A percentile compares a stretch with the other conserved stretches of the same genome.
Evolutionary conservation across 2,329 filamentous ascomycete genomes (phyloP).

Genomic region (Exophiala spinifera): DNA sequence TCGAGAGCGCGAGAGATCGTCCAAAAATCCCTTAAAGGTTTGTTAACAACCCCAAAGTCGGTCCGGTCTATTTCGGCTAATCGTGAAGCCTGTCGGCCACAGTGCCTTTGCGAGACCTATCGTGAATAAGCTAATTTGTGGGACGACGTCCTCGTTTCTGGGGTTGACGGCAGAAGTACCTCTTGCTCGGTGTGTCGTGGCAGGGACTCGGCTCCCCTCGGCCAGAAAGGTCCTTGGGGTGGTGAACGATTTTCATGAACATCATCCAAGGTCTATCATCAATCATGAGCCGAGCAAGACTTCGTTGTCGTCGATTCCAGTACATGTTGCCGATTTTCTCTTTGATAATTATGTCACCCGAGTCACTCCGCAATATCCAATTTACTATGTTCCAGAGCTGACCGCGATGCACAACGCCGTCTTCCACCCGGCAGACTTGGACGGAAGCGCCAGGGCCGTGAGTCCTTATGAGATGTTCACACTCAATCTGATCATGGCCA

Average conservation of each 20-base stretch:
- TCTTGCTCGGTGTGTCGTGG: constrained; percentile 3
- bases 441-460: not conserved
- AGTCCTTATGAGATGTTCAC: not conserved
- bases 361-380: not conserved
- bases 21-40: not conserved
- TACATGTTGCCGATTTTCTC: constrained; percentile 5
- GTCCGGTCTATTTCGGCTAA: not conserved
- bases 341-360: constrained; percentile 6
- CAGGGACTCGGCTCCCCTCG: not conserved
- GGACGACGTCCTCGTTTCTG: not conserved
- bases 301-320: constrained; percentile 1
- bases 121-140: not conserved
- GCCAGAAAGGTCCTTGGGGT: not conserved
- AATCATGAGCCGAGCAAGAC: not conserved
- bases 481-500: constrained; percentile 6
- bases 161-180: constrained; percentile 1
- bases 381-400: not conserved
- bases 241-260: not conserved
- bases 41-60: not conserved
- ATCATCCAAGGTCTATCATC: constrained; percentile 1
- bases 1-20: not conserved
- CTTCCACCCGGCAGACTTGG: not conserved
- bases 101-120: not conserved
- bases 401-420: not conserved
- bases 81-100: too few relatives aligned